Conservation (phyloP, 78 protist genomes). For the Chrysochromulina parva region DNA sequence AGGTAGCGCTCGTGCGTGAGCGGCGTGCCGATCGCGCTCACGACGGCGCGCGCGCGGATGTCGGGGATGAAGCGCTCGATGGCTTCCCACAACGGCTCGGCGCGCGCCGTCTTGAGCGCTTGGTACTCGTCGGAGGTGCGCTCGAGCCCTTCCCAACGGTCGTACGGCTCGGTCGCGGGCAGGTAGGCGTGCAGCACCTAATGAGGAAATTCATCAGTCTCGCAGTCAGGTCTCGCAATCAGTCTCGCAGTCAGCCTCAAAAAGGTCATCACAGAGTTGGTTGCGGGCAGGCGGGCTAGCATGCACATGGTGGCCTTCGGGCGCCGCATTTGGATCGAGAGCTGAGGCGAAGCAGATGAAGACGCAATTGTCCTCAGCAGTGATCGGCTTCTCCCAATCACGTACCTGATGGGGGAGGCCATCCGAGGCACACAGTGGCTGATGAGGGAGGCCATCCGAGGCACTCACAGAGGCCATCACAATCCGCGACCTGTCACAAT, state of each 20-base stretch:
- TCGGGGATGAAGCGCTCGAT: constrained; percentile 48
- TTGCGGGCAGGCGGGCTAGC: no score
- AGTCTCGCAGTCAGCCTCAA: no score
- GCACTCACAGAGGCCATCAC: no score
- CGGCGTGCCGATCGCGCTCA: constrained; percentile 32
- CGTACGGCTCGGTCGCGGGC: constrained; percentile 45
- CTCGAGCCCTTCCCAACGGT: not conserved
- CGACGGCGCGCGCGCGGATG: constrained; percentile 23
- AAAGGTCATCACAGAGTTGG: no score
- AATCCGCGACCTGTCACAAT: no score
- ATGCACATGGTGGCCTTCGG: constrained; percentile 7
- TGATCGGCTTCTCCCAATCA: no score
- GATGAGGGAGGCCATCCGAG: no score
- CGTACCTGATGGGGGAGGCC: no score
- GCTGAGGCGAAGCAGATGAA: constrained; percentile 29
- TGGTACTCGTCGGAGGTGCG: constrained; percentile 8
- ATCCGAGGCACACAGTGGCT: no score
- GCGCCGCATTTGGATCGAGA: constrained; percentile 30
- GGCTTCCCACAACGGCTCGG: not conserved
- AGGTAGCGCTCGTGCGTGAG: constrained; percentile 54
- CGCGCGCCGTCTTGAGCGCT: constrained; percentile 32
- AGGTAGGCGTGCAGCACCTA: constrained; percentile 40
- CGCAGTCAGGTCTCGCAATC: no score
- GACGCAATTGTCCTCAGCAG: not conserved
- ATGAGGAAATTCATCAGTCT: no score